A percentile compares a stretch with the other conserved stretches of the same genome.
These are phyloP conservation scores for Aspergillus sp. DNA, from an alignment of 2,329 filamentous ascomycete species.

Conservation along the genomic window DNA sequence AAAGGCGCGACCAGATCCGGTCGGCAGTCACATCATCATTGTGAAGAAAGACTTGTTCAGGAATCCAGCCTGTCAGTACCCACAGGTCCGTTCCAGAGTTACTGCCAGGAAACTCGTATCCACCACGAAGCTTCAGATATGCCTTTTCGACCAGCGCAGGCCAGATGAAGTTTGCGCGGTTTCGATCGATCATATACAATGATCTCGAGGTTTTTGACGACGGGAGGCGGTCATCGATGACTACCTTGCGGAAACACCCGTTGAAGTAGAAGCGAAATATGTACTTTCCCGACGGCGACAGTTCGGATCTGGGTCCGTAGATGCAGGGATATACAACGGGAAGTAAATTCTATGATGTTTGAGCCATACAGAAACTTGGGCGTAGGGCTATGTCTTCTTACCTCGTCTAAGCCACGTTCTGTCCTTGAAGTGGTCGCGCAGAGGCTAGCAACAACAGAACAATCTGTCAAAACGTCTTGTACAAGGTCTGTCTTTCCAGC, in stretches of 20 bases:
- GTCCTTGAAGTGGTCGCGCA: conserved; percentile 77
- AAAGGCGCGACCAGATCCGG: conserved; percentile 77
- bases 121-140: conserved; percentile 91
- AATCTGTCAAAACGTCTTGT: conserved; percentile 94
- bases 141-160: conserved; percentile 94
- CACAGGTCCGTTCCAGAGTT: conserved; percentile 95
- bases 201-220: conserved; percentile 72
- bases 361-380: neutral
- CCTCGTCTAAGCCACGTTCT: conserved; percentile 70
- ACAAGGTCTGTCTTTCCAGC: conserved; percentile 75
- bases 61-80: conserved; percentile 94
- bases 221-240: conserved; percentile 87
- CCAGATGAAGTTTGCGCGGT: conserved; percentile 82
- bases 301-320: conserved; percentile 58
- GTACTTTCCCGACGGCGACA: conserved; percentile 85
- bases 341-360: conserved; percentile 63
- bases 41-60: conserved; percentile 91
- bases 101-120: conserved; percentile 96
- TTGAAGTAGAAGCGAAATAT: conserved; percentile 94
- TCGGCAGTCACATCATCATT: conserved; percentile 79
- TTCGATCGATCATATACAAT: conserved; percentile 85
- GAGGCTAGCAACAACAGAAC: conserved; percentile 93
- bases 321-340: conserved; percentile 79
- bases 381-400: conserved; percentile 43
- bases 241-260: conserved; percentile 83